Percentiles rank a stretch among this genome's conserved stretches.
These are phyloP conservation scores for Mycogone perniciosa DNA, from an alignment of 2,329 filamentous ascomycete species.

Conservation along the genomic window DNA sequence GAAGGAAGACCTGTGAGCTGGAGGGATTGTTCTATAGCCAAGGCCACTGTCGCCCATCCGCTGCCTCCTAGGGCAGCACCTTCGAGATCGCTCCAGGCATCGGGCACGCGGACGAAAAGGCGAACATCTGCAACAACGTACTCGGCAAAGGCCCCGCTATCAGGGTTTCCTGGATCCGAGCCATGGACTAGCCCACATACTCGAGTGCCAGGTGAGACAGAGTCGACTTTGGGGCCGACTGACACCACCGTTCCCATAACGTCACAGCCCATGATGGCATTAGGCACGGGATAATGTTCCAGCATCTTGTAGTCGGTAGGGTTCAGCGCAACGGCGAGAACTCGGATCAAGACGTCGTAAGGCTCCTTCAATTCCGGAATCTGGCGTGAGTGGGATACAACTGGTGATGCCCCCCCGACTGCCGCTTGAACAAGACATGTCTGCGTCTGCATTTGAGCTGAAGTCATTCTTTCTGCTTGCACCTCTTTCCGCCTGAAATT, in stretches of 20 bases:
- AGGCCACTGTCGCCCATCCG: slow-evolving; percentile 19
- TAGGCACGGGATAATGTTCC: slow-evolving; percentile 12
- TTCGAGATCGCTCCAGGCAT: slow-evolving; percentile 16
- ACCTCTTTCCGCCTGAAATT: no score
- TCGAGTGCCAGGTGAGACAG: neutral
- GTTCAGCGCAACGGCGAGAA: slow-evolving; percentile 22
- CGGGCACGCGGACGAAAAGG: slow-evolving; percentile 16
- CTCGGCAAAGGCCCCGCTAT: slow-evolving; percentile 5
- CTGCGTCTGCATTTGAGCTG: no score
- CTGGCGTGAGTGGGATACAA: neutral
- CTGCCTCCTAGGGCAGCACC: slow-evolving; percentile 20
- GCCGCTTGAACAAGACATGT: no score
- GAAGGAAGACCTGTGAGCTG: slow-evolving; percentile 9
- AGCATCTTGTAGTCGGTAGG: slow-evolving; percentile 24
- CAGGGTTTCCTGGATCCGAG: neutral
- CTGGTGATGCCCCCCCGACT: no score
- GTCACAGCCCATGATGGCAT: slow-evolving; percentile 18
- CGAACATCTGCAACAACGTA: slow-evolving; percentile 5
- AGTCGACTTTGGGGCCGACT: neutral
- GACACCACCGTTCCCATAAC: slow-evolving; percentile 19
- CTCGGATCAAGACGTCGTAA: slow-evolving; percentile 15
- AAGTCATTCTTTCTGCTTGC: no score
- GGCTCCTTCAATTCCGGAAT: neutral
- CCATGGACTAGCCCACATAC: neutral
- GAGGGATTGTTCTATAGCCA: slow-evolving; percentile 14